Percentiles rank a stretch among this genome's conserved stretches.
phyloP scores from a whole-genome alignment of 345 rosid genomes.

The Crucihimalaya himalaica region DNA sequence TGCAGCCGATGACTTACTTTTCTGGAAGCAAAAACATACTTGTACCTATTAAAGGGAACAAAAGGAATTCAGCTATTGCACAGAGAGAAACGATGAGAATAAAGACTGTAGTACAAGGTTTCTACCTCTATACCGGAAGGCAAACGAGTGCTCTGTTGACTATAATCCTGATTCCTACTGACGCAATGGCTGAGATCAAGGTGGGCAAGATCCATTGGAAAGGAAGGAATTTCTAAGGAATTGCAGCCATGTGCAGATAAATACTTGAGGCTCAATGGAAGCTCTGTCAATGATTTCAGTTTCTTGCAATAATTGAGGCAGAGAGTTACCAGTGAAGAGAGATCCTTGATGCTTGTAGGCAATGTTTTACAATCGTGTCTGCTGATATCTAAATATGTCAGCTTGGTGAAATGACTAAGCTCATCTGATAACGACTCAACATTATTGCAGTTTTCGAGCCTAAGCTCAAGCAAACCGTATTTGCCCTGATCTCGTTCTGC shows the following conservation, averaged over 20 bases:
- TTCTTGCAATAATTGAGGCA: background rate
- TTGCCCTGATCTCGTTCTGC: background rate
- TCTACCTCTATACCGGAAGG: background rate
- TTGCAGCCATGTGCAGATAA: conserved; percentile 7
- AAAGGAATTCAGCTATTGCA: background rate
- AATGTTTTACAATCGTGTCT: background rate
- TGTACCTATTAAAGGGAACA: background rate
- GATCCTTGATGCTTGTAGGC: background rate
- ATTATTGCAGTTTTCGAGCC: conserved; percentile 24
- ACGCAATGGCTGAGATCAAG: background rate
- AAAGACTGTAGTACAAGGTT: too few species aligned
- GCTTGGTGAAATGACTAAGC: conserved; percentile 1
- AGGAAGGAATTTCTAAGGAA: background rate
- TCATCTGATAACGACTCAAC: background rate
- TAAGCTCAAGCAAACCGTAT: conserved; percentile 19
- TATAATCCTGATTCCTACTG: background rate
- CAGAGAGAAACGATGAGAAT: background rate
- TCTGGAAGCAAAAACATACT: background rate
- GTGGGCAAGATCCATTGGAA: background rate
- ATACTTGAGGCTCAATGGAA: conserved; percentile 6
- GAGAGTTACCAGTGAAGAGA: conserved; percentile 4
- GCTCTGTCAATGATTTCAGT: background rate
- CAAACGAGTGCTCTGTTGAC: conserved; percentile 1
- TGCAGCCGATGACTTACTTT: too few species aligned
- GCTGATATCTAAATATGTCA: conserved; percentile 17